A percentile compares a stretch with the other conserved stretches of the same genome.
phyloP scores from a whole-genome alignment of 2,329 filamentous ascomycete species.

The Cladorrhinum sp. region DNA sequence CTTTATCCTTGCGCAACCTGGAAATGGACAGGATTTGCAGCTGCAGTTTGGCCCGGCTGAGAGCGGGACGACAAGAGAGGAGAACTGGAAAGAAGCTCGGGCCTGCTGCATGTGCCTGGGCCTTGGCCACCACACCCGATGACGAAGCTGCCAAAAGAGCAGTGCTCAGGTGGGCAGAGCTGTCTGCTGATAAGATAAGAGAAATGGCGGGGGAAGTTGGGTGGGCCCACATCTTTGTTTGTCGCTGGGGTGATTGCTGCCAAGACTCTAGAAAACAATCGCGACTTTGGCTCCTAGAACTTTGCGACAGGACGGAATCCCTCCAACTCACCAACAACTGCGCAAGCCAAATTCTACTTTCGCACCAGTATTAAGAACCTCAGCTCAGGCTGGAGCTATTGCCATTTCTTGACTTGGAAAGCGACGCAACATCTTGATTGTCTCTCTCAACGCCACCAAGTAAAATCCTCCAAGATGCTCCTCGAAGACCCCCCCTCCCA shows the following conservation, averaged over 20 bases:
- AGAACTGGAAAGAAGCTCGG: conserved; percentile 4
- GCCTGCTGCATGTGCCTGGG: conserved; percentile 22
- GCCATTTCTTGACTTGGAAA: too few species aligned
- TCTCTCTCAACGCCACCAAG: too few species aligned
- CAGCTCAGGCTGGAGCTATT: too few species aligned
- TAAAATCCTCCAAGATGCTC: too few species aligned
- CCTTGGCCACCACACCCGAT: conserved; percentile 27
- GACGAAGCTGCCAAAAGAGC: conserved; percentile 20
- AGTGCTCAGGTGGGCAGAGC: neutral
- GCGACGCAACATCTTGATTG: too few species aligned
- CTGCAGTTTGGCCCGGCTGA: neutral
- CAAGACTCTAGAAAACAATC: conserved; percentile 14
- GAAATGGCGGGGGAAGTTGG: conserved; percentile 14
- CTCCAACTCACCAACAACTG: conserved; percentile 6
- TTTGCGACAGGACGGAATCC: neutral
- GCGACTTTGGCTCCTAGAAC: neutral
- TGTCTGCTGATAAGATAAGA: conserved; percentile 27
- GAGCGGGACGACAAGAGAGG: neutral
- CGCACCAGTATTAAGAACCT: too few species aligned
- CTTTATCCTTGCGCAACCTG: neutral
- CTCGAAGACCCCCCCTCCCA: conserved; percentile 35
- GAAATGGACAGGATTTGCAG: neutral
- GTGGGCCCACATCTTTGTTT: conserved; percentile 13
- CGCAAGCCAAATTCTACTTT: conserved; percentile 5
- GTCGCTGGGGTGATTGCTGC: conserved; percentile 26